Evolutionary conservation across 1,139 yeast genomes (phyloP).

Genomic region (Lodderomyces pseudojiufengensis): DNA sequence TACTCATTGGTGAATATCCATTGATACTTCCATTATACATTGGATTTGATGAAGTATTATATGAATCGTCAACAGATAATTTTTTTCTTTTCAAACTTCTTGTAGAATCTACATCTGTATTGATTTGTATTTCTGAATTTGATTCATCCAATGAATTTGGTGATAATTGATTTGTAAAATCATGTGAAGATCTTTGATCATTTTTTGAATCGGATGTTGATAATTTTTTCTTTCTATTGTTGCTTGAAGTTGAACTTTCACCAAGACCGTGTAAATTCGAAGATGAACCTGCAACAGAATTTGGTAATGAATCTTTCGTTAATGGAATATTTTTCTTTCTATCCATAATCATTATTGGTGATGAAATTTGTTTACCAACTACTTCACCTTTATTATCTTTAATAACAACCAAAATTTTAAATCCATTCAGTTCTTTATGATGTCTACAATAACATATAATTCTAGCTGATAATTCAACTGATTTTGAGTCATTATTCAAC

Average conservation of each 20-base stretch:
- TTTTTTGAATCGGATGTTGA: conserved; percentile 11
- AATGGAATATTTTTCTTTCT: conserved; percentile 62
- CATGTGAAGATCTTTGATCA: conserved; percentile 8
- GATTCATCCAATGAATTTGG: conserved; percentile 67
- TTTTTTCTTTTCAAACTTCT: conserved; percentile 42
- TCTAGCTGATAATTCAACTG: conserved; percentile 73
- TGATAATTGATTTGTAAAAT: conserved; percentile 40
- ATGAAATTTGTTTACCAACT: conserved; percentile 68
- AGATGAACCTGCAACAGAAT: conserved; percentile 21
- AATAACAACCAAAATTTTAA: conserved; percentile 66
- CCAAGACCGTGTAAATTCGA: conserved; percentile 15
- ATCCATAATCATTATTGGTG: conserved; percentile 87
- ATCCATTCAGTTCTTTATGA: conserved; percentile 81
- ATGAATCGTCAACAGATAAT: conserved; percentile 43
- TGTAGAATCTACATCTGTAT: conserved; percentile 30
- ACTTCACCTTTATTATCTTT: conserved; percentile 57
- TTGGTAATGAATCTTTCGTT: conserved; percentile 16
- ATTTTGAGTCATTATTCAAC: conserved; percentile 30
- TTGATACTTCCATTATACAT: conserved; percentile 42
- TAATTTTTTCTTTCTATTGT: conserved; percentile 10
- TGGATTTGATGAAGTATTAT: conserved; percentile 35
- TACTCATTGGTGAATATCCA: conserved; percentile 44
- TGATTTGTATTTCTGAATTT: conserved; percentile 54
- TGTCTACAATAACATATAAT: conserved; percentile 95
- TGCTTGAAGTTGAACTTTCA: not conserved